Conservation (phyloP, 164 flowering plant species). For the Malania oleifera region DNA sequence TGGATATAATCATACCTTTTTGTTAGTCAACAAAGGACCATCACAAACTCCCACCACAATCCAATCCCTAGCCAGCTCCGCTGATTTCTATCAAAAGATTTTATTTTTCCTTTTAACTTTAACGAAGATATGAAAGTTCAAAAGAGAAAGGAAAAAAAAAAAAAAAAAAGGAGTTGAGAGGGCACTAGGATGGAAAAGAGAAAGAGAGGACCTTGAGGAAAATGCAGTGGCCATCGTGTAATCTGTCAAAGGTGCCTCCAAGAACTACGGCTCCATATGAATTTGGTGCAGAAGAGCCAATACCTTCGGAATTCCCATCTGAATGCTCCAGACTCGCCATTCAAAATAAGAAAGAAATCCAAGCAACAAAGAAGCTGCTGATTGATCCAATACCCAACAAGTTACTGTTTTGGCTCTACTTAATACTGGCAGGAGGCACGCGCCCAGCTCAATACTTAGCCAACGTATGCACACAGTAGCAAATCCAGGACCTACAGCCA, state of each 20-base stretch:
- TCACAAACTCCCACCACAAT: constrained; percentile 82
- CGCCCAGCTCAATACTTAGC: no score
- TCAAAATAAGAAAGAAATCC: not conserved
- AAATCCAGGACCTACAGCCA: no score
- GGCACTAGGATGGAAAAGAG: no score
- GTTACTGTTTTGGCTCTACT: no score
- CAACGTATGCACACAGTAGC: no score
- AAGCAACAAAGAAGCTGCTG: no score
- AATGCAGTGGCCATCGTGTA: constrained; percentile 83
- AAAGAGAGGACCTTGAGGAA: constrained; percentile 52
- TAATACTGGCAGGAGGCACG: no score
- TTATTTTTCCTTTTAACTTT: no score
- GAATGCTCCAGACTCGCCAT: constrained; percentile 27
- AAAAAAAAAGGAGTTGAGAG: constrained; percentile 3
- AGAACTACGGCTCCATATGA: constrained; percentile 69
- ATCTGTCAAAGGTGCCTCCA: constrained; percentile 90
- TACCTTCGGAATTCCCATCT: constrained; percentile 1
- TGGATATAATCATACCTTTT: constrained; percentile 55
- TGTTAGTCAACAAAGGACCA: constrained; percentile 83
- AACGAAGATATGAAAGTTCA: no score
- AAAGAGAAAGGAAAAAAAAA: not conserved
- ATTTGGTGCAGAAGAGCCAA: constrained; percentile 38
- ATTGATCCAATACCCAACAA: no score
- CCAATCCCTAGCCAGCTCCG: constrained; percentile 61
- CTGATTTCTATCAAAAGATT: constrained; percentile 43